Base-by-base conservation (phyloP, 371 early-diverging fungal genomes). In the Saksenaea oblongispora region DNA sequence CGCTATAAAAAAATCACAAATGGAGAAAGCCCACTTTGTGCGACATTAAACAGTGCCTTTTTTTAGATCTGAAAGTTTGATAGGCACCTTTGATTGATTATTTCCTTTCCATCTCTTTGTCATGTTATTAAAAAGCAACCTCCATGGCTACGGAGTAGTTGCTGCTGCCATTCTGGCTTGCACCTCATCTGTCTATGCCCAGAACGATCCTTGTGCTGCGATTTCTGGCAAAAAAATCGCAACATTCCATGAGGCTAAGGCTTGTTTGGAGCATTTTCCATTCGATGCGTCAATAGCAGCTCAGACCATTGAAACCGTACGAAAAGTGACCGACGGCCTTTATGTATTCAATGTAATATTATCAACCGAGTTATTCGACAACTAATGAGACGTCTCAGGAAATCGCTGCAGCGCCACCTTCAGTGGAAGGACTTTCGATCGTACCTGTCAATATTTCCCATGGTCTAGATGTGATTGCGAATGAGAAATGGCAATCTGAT, bases 81-180 rank as follows among this genome's bases (percentile, higher is more conserved):
- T 4, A 7, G 31, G 31, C 7, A 7, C 7, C 31, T 31, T 31
- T 31, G 31, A 31, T 31, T 31, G 31, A 31, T 31, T 31, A 7
- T 31, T 31, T 31, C 31, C 31, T 31, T 31, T 31, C 31, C 31
- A 31, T 31, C 31, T 31, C 31, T 31, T 31, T 31, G 31, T 31
- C 31, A 31, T 31, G 31, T 31, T 31, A 31, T 7, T 31, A 31
- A 31, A 31, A 31, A 31, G 31, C 31, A 31, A 31, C 31, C 31
- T 31, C 31, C 31, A 7, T 31, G 31, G 31, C 7, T 31, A 31
- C 31, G 31, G 31, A 31, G 31, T 31, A 22, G 22, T 56, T n/a
- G 56, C 56, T 36, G 28, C 51, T 11, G 9, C 22, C 74, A 79
- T 99, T 27, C 96, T 95, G 75, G 92, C 98, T 15, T 99, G 99